Base-by-base conservation (phyloP, 2,329 filamentous ascomycete genomes). In the Fusarium buharicum region DNA sequence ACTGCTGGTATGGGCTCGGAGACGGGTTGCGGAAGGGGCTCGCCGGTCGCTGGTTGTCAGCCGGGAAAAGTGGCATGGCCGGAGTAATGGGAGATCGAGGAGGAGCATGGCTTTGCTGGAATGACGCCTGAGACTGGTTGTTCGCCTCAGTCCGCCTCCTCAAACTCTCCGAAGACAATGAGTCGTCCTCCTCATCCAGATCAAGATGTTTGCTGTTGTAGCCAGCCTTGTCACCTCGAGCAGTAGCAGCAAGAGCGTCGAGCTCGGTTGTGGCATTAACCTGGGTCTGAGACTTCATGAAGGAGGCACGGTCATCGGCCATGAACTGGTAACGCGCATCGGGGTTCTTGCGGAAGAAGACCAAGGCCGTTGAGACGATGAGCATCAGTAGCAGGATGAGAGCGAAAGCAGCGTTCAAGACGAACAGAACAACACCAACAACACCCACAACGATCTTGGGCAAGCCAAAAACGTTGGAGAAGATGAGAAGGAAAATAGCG, bases 301-400 rank as follows among this genome's bases (percentile, higher is more conserved):
- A 97, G 10, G 93, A 97, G 47, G 92, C 92, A 70, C 94, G 90
- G 76, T 98, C 94, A 72, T 98, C 94, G 50, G 90, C 90, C 93
- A 98, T 97, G 70, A 92, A 93, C 77, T 97, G 92, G 78, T 98
- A 98, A 60, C 93, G 89, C 37, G 90, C 92, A 74, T 98, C 94
- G 18, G 94, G 94, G 78, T 97, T 96, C 84, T 96, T 96, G 60
- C 92, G 91, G 74, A 92, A 86, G 72, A 97, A 87, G 41, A 92
- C 90, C 66, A 94, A 70, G 6, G 74, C 72, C 17, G 78, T 79
- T n/a, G 92, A 77, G 83, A 81, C 73, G 57, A 83, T 79, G 46
- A 97, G 87, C 79, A 97, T 88, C 70, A 97, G 81, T 62, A 97
- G 82, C 28, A 97, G 84, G 39, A 96, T 87, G 48, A 94, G 79